A percentile compares a stretch with the other conserved stretches of the same genome.
Evolutionary conservation across 2,329 filamentous ascomycete species (phyloP).

Genomic region (Keithomyces neogunnii): DNA sequence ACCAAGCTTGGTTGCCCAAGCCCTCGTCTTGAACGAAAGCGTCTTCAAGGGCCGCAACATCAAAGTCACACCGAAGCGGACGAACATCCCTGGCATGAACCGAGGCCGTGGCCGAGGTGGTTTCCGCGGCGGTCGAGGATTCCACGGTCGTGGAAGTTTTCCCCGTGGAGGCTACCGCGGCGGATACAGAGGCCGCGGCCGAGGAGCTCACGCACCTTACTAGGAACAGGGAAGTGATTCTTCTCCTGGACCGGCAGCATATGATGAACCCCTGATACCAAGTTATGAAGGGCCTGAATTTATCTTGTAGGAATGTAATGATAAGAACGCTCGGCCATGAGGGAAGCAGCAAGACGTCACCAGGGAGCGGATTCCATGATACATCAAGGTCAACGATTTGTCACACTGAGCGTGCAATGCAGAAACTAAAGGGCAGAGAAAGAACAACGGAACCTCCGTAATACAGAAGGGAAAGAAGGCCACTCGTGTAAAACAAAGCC

Average conservation of each 20-base stretch:
- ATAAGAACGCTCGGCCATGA: too few relatives aligned
- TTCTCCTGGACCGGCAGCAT: slow-evolving; percentile 11
- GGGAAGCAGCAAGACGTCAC: too few relatives aligned
- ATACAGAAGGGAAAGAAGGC: background rate
- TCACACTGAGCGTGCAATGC: background rate
- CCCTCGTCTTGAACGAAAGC: slow-evolving; percentile 92
- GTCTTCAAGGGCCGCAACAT: slow-evolving; percentile 90
- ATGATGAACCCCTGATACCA: slow-evolving; percentile 4
- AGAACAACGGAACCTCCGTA: background rate
- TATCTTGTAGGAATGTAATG: slow-evolving; percentile 8
- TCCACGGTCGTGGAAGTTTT: slow-evolving; percentile 45
- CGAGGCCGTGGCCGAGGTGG: slow-evolving; percentile 61
- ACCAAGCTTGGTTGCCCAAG: slow-evolving; percentile 84
- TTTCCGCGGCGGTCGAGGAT: slow-evolving; percentile 42
- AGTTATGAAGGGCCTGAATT: background rate
- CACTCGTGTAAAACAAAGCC: background rate
- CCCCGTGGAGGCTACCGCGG: slow-evolving; percentile 55
- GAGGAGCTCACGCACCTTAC: slow-evolving; percentile 54
- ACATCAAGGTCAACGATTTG: too few relatives aligned
- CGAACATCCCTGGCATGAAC: slow-evolving; percentile 91
- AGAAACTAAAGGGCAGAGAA: background rate
- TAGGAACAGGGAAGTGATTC: slow-evolving; percentile 34
- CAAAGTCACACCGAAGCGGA: slow-evolving; percentile 92
- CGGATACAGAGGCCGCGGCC: slow-evolving; percentile 57
- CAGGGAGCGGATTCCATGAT: too few relatives aligned